A percentile compares a stretch with the other conserved stretches of the same genome.
These are phyloP conservation scores for Saccharomyces pastorianus DNA, from an alignment of 1,139 yeast species.

Conservation along the genomic window DNA sequence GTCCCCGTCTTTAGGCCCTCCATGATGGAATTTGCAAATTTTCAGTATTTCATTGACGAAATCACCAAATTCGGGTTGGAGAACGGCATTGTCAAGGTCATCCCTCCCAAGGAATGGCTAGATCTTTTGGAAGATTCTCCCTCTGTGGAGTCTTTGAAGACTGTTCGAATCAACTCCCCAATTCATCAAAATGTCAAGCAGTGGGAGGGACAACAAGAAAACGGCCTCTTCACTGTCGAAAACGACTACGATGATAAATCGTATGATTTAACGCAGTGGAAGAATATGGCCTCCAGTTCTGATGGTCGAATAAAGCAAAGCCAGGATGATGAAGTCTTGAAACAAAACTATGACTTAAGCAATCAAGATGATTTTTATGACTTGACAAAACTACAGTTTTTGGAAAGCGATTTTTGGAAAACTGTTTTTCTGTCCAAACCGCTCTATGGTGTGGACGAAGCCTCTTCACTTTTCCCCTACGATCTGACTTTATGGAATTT, in stretches of 20 bases:
- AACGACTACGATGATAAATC: not conserved
- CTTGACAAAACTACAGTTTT: not conserved
- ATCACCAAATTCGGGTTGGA: constrained; percentile 67
- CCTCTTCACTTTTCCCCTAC: not conserved
- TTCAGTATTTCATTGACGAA: constrained; percentile 52
- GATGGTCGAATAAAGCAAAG: not conserved
- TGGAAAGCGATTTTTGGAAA: not conserved
- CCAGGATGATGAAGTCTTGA: not conserved
- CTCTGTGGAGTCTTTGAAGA: constrained; percentile 20
- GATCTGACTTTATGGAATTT: not conserved
- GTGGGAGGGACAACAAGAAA: constrained; percentile 38
- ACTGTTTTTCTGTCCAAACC: not conserved
- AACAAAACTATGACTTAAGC: not conserved
- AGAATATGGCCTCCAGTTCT: not conserved
- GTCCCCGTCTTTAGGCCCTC: constrained; percentile 54
- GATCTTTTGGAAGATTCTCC: constrained; percentile 17
- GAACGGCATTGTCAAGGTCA: constrained; percentile 66
- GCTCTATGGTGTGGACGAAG: constrained; percentile 46
- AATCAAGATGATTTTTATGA: not conserved
- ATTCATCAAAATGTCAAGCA: constrained; percentile 66
- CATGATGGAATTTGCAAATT: constrained; percentile 55
- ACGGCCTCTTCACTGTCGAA: not conserved
- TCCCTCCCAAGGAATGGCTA: constrained; percentile 69
- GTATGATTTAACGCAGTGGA: not conserved
- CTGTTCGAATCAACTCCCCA: constrained; percentile 49